Evolutionary conservation across 352 stramenopile species (phyloP).

Genomic region (Phytopythium litorale): DNA sequence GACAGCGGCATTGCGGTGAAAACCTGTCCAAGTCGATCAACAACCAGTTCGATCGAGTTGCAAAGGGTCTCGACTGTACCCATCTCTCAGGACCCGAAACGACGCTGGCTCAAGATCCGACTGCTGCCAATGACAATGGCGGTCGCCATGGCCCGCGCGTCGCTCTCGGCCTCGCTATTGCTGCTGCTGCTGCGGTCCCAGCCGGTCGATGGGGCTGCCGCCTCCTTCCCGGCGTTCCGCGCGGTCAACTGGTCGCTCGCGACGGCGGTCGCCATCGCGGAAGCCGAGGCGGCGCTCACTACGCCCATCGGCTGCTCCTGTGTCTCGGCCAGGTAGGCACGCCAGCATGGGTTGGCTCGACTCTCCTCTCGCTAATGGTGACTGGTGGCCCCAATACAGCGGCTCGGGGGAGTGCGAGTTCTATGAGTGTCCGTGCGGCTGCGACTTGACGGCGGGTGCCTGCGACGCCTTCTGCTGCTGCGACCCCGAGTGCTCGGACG

Average conservation of each 20-base stretch:
- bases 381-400: not conserved
- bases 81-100: not conserved
- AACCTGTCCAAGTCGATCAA: not conserved
- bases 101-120: not conserved
- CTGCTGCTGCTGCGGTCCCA: not conserved
- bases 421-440: constrained; percentile 41
- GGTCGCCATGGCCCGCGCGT: not conserved
- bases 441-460: constrained; percentile 37
- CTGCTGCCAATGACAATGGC: not conserved
- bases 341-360: not conserved
- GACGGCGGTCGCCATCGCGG: constrained; percentile 20
- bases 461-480: constrained; percentile 54
- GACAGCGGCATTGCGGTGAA: not conserved
- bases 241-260: constrained; percentile 48
- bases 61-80: not conserved
- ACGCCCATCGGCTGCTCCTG: constrained; percentile 39
- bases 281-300: constrained; percentile 14
- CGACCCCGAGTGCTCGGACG: constrained; percentile 31
- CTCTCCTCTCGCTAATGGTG: not conserved
- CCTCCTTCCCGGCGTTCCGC: constrained; percentile 15
- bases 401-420: constrained; percentile 19
- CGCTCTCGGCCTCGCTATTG: not conserved
- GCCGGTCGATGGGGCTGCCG: not conserved
- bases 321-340: constrained; percentile 17
- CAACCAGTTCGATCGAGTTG: not conserved